Percentiles rank a stretch among this genome's conserved stretches.
Conservation (phyloP, 768 basidiomycete genomes). For the Lactarius hatsudake region DNA sequence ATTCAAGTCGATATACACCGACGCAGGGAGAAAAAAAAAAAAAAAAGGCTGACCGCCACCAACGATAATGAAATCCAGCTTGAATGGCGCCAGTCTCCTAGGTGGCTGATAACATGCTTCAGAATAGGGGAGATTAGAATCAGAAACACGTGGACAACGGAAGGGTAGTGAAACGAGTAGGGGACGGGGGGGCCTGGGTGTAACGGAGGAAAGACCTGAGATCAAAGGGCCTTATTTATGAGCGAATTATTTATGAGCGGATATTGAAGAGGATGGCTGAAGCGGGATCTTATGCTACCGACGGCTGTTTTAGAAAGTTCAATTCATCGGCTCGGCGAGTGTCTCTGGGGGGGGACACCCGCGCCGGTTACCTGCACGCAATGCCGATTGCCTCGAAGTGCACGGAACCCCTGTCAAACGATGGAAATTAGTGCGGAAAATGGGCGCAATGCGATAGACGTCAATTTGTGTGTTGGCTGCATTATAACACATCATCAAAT, state of each 20-base stretch:
- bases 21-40: neutral
- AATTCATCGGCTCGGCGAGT: constrained; percentile 18
- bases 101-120: constrained; percentile 2
- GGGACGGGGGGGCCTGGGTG: neutral
- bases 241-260: neutral
- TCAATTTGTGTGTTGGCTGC: too few relatives aligned
- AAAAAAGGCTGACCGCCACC: constrained; percentile 20
- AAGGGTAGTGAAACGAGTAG: neutral
- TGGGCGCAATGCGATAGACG: neutral
- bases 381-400: constrained; percentile 5
- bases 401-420: constrained; percentile 1
- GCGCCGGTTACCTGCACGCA: neutral
- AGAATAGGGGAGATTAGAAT: neutral
- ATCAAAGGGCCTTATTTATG: constrained; percentile 1
- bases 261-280: neutral
- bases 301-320: constrained; percentile 1
- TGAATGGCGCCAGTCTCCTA: constrained; percentile 9
- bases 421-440: neutral
- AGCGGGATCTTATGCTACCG: neutral
- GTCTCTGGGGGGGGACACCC: neutral
- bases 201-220: neutral
- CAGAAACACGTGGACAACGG: neutral
- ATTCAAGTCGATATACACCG: neutral
- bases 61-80: constrained; percentile 25
- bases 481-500: too few relatives aligned